A percentile compares a stretch with the other conserved stretches of the same genome.
Evolutionary conservation across 345 rosid genomes (phyloP).

Genomic region (Salix exigua): DNA sequence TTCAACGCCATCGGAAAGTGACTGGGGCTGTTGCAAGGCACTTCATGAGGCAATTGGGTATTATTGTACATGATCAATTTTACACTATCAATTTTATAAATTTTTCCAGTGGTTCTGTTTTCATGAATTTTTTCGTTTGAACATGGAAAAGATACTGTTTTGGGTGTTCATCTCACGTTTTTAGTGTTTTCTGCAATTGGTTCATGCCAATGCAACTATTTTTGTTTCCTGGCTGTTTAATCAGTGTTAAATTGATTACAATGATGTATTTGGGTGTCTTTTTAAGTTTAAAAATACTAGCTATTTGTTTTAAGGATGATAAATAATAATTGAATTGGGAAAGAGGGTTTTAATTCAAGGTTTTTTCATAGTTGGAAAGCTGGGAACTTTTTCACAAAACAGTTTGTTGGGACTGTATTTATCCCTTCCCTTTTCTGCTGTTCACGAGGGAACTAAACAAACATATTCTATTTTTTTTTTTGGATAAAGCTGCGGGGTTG

Average conservation of each 20-base stretch:
- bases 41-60: conserved; percentile 83
- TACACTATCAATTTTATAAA: not conserved
- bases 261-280: not conserved
- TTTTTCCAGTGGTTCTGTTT: not conserved
- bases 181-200: not conserved
- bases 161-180: not conserved
- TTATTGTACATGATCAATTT: not conserved
- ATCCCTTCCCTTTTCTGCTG: not conserved
- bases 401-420: not conserved
- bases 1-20: conserved; percentile 59
- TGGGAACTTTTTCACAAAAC: not conserved
- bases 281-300: not conserved
- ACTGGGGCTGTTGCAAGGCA: conserved; percentile 66
- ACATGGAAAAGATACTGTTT: not conserved
- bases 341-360: not conserved
- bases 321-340: not conserved
- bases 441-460: conserved; percentile 6
- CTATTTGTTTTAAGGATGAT: not conserved
- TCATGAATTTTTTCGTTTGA: not conserved
- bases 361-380: not conserved
- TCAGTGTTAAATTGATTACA: not conserved
- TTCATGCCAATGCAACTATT: not conserved
- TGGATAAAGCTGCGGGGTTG: conserved; percentile 69
- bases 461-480: not conserved
- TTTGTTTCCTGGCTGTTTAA: not conserved